Conservation (phyloP, 1,139 yeast species). For the Saccharomyces hybrid region DNA sequence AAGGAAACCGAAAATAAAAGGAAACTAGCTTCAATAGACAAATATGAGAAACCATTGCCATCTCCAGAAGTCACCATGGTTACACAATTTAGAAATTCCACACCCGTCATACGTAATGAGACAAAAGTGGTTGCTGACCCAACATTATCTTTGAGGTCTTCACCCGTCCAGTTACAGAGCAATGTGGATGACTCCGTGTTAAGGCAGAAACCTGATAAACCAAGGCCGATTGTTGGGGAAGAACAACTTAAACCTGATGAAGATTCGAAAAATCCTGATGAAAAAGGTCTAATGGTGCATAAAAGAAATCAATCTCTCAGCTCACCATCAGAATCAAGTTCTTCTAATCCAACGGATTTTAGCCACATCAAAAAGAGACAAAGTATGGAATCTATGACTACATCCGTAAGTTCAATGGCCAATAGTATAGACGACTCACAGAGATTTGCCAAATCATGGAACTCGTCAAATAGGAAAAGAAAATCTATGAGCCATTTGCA, state of each 20-base stretch:
- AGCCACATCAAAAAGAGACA: conserved; percentile 20
- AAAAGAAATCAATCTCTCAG: conserved; percentile 5
- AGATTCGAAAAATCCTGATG: neutral
- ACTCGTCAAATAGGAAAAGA: conserved; percentile 27
- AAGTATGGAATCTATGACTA: conserved; percentile 29
- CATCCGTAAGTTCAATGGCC: conserved; percentile 30
- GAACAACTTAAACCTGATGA: neutral
- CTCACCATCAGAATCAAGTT: conserved; percentile 22
- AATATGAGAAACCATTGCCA: conserved; percentile 7
- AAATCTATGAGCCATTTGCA: conserved; percentile 25
- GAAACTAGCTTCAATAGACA: neutral
- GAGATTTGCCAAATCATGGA: conserved; percentile 32
- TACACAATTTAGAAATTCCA: conserved; percentile 2
- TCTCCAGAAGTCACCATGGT: neutral
- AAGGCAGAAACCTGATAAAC: neutral
- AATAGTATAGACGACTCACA: conserved; percentile 30
- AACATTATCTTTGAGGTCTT: neutral
- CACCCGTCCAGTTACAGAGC: conserved; percentile 3
- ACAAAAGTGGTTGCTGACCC: neutral
- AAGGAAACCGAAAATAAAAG: conserved; percentile 6
- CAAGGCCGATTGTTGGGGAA: neutral
- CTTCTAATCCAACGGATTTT: conserved; percentile 31
- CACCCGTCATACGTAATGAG: neutral
- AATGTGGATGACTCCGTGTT: neutral
- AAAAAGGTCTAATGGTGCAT: neutral